Conservation (phyloP, 2,329 filamentous ascomycete species). For the Hymenoscyphus fraxineus region DNA sequence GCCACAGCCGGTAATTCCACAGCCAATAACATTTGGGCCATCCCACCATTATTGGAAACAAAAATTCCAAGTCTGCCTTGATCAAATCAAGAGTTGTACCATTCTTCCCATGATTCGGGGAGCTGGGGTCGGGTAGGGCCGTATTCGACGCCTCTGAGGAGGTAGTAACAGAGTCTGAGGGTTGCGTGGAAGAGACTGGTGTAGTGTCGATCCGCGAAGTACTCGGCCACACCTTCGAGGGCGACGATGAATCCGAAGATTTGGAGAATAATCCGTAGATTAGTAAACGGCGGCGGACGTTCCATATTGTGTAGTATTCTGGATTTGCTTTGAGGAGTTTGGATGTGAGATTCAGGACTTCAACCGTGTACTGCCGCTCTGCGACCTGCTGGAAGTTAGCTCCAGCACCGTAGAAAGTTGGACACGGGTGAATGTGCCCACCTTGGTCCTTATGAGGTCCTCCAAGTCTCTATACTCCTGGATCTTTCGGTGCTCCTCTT, state of each 20-base stretch:
- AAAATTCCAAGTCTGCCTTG: constrained; percentile 72
- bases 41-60: constrained; percentile 76
- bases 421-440: constrained; percentile 34
- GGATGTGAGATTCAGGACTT: constrained; percentile 65
- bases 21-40: constrained; percentile 99
- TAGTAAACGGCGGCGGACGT: constrained; percentile 73
- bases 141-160: constrained; percentile 49
- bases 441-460: constrained; percentile 61
- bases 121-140: constrained; percentile 44
- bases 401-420: neutral
- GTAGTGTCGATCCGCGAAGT: constrained; percentile 50
- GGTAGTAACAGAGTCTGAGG: constrained; percentile 51
- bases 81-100: constrained; percentile 57
- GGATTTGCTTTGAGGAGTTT: constrained; percentile 73
- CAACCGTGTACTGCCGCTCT: constrained; percentile 37
- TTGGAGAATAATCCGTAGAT: constrained; percentile 54
- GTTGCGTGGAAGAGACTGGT: constrained; percentile 63
- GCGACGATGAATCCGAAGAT: constrained; percentile 48
- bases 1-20: constrained; percentile 92
- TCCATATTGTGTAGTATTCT: constrained; percentile 90
- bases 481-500: constrained; percentile 73
- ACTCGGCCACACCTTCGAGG: constrained; percentile 53
- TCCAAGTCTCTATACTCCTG: constrained; percentile 70
- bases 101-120: constrained; percentile 48
- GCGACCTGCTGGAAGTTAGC: constrained; percentile 28